These are phyloP conservation scores for Neostapfia colusana DNA, from an alignment of 176 grass and related monocot species.

Conservation along the genomic window DNA sequence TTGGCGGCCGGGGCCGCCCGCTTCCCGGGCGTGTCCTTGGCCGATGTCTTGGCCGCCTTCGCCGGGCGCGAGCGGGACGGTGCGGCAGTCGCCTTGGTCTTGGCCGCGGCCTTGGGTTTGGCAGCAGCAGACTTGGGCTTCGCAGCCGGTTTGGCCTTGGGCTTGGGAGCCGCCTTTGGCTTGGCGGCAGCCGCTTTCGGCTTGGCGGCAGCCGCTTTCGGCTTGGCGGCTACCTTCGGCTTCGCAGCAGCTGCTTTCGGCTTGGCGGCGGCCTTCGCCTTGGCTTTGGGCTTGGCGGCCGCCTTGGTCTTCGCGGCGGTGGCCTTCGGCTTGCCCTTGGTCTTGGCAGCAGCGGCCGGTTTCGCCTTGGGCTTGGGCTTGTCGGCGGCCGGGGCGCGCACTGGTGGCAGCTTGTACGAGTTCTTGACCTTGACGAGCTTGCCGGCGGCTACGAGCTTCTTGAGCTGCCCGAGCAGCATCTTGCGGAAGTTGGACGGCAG, in stretches of 20 bases:
- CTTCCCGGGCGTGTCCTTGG: constrained; percentile 47
- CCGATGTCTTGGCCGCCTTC: constrained; percentile 55
- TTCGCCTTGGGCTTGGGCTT: constrained; percentile 28
- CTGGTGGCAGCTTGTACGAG: constrained; percentile 57
- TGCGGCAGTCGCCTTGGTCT: constrained; percentile 30
- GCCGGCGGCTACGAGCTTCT: constrained; percentile 58
- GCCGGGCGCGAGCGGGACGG: constrained; percentile 26
- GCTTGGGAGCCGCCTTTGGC: too few relatives aligned
- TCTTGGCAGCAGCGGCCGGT: not conserved
- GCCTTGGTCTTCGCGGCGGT: constrained; percentile 18
- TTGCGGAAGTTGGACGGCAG: constrained; percentile 61
- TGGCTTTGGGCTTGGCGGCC: not conserved
- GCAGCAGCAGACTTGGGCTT: too few relatives aligned
- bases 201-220: not conserved
- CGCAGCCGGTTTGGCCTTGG: too few relatives aligned
- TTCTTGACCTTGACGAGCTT: constrained; percentile 76
- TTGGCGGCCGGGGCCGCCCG: constrained; percentile 39
- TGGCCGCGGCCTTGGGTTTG: too few relatives aligned
- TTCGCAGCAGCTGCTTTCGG: constrained; percentile 7
- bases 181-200: too few relatives aligned
- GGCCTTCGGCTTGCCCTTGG: not conserved
- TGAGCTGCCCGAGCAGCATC: constrained; percentile 55
- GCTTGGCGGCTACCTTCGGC: constrained; percentile 37
- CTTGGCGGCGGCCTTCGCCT: not conserved
- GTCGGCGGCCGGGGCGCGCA: not conserved